Evolutionary conservation across 108 stramenopile genomes (phyloP), one percentile per base, ranked within the genome.

Genomic region (Skeletonema costatum): DNA sequence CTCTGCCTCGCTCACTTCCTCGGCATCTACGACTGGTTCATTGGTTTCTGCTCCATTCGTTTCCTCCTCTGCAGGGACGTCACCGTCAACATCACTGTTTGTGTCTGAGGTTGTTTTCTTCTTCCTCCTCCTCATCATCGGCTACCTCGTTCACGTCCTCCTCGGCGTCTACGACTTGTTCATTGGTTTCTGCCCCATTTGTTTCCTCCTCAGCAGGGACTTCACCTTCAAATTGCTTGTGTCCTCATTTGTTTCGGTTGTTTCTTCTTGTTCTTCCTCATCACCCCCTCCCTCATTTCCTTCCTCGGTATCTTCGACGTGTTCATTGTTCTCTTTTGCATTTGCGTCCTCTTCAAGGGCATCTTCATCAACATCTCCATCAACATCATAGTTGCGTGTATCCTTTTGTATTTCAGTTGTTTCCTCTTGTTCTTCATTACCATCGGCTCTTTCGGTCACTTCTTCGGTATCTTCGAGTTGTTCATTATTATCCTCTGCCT

Each of bases 1-100:
- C 32, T 21, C 32, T 70, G 17, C 69, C 25, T 69, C 74, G 4
- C 68, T 51, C 14, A 66, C 32, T 41, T 30, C 71, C 16, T 64
- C 68, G 3, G 48, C 17, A 8, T 76, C 53, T 9, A 16, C 29
- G 16, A 70, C 35, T 33, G 36, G 35, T 72, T 41, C 29, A 25
- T 66, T 71, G 16, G 10, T 61, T 31, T 69, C 59, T 12, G 58
- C 59, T 69, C 2, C 68, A 32, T 25, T 25, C 25, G 53, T 29
- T 56, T 56, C 53, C 53, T 56, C 53, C 2, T 56, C 25, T 25
- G 53, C 16, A 25, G 21, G 10, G 53, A 25, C 19, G 0, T 29
- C 53, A 25, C 53, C 53, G 7, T 56, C 53, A 25, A 56, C 19
- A 56, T 50, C 4, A 2, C n/a, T 50, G 17, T 39, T 19, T 39